Evolutionary conservation across 75 land plant species (phyloP).

Genomic region (Cryptomeria japonica): DNA sequence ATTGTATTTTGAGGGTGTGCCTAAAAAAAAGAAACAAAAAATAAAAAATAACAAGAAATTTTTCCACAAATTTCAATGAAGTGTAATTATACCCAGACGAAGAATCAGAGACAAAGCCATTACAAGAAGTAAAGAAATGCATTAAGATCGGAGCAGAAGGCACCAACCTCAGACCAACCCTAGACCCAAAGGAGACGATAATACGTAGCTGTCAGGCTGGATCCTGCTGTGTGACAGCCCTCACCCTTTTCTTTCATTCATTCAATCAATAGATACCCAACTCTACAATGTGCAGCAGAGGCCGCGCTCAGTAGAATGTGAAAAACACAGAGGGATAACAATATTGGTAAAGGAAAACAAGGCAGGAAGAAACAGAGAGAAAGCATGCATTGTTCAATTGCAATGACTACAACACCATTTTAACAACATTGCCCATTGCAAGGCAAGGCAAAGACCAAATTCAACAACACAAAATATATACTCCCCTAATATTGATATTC

Average conservation of each 20-base stretch:
- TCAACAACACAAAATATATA: not conserved
- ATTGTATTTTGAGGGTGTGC: not conserved
- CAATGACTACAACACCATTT: not conserved
- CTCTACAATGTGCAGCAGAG: not conserved
- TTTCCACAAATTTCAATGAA: not conserved
- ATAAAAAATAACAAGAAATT: not conserved
- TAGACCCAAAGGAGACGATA: not conserved
- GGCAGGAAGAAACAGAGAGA: not conserved
- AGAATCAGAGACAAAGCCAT: not conserved
- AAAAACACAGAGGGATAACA: not conserved
- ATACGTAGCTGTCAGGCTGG: not conserved
- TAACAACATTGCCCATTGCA: not conserved
- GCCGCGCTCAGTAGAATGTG: not conserved
- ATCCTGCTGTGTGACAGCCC: not conserved
- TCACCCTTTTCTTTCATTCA: not conserved
- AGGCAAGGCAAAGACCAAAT: not conserved
- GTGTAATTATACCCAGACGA: not conserved
- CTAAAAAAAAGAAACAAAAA: not conserved
- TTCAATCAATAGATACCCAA: not conserved
- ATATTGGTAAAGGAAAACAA: not conserved
- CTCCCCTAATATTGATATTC: not conserved
- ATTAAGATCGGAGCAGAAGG: not conserved
- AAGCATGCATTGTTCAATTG: not conserved
- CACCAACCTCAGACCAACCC: not conserved
- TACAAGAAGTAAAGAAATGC: not conserved